phyloP scores from a whole-genome alignment of 768 basidiomycete genomes.

The Suillus clintonianus region DNA sequence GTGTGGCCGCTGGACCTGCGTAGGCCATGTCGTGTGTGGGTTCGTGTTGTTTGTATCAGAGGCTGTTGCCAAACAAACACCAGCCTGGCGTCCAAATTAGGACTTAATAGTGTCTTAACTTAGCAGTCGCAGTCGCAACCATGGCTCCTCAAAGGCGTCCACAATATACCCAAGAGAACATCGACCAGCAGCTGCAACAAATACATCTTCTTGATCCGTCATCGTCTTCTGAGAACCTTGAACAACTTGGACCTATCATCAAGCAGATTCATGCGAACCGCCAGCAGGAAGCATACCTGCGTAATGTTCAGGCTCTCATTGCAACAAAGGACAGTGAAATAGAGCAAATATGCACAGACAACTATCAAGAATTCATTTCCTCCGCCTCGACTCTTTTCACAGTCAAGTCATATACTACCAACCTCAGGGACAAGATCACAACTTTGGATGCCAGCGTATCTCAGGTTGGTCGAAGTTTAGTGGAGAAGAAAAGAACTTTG shows the following conservation, averaged over 20 bases:
- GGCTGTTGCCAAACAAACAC: conserved; percentile 41
- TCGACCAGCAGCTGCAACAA: conserved; percentile 90
- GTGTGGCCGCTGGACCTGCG: neutral
- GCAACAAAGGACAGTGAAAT: conserved; percentile 96
- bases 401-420: conserved; percentile 94
- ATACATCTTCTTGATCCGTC: conserved; percentile 87
- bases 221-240: conserved; percentile 90
- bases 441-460: conserved; percentile 86
- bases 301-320: conserved; percentile 83
- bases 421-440: conserved; percentile 89
- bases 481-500: conserved; percentile 91
- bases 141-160: conserved; percentile 79
- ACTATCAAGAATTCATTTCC: conserved; percentile 97
- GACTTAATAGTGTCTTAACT: conserved; percentile 6
- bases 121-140: conserved; percentile 12
- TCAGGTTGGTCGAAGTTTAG: conserved; percentile 82
- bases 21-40: too few relatives aligned
- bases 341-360: conserved; percentile 92
- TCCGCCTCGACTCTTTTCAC: conserved; percentile 96
- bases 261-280: conserved; percentile 88
- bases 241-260: conserved; percentile 93
- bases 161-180: conserved; percentile 77
- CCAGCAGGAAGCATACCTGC: conserved; percentile 87
- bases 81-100: conserved; percentile 14
- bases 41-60: conserved; percentile 36